phyloP scores from a whole-genome alignment of 2,329 filamentous ascomycete species.

The Coniella vitis region DNA sequence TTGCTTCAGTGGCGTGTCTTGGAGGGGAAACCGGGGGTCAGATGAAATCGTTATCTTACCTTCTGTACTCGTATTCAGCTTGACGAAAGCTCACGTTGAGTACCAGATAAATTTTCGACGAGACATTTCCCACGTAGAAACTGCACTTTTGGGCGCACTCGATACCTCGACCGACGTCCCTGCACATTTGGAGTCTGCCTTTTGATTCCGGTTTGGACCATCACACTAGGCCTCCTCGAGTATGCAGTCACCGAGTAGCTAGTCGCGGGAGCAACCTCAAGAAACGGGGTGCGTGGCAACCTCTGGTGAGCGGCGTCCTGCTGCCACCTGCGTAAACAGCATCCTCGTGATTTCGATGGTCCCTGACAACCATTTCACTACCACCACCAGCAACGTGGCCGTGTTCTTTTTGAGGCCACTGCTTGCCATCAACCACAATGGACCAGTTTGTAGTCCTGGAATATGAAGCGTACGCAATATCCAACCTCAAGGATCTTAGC shows the following conservation, averaged over 20 bases:
- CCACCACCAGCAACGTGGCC: no score
- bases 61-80: conserved; percentile 33
- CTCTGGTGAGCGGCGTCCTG: no score
- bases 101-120: conserved; percentile 29
- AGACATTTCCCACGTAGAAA: conserved; percentile 2
- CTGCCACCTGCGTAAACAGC: no score
- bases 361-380: background rate
- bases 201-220: no score
- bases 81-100: conserved; percentile 19
- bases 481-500: conserved; percentile 3
- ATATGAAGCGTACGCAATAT: conserved; percentile 2
- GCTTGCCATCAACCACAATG: background rate
- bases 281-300: no score
- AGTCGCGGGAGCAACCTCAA: no score
- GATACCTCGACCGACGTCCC: no score
- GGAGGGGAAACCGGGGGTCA: conserved; percentile 71
- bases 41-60: conserved; percentile 47
- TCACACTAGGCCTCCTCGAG: no score
- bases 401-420: no score
- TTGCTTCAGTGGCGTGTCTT: conserved; percentile 41
- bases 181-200: no score
- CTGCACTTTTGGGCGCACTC: background rate
- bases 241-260: no score
- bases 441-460: conserved; percentile 6
- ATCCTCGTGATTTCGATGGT: no score